A percentile compares a stretch with the other conserved stretches of the same genome.
Evolutionary conservation across 2,329 filamentous ascomycete genomes (phyloP).

Genomic region (Chrysoporthe puriensis): DNA sequence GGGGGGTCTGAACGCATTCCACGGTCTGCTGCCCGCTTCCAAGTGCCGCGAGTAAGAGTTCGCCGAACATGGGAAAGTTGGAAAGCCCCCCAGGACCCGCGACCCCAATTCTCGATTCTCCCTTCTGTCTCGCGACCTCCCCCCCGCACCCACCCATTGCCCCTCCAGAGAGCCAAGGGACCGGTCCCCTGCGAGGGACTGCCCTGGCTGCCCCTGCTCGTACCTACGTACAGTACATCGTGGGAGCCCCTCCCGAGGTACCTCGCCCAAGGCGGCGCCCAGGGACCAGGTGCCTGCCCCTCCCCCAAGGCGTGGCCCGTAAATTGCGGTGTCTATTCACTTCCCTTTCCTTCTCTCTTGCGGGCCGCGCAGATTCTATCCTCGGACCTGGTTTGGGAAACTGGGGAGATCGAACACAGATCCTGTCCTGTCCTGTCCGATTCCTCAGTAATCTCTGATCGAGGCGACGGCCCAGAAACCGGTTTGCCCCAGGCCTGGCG

Average conservation of each 20-base stretch:
- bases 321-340: slow-evolving; percentile 10
- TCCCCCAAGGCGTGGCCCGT: not conserved
- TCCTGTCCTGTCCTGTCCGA: slow-evolving; percentile 1
- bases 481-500: not conserved
- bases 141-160: not conserved
- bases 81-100: not conserved
- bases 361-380: slow-evolving; percentile 7
- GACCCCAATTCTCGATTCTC: slow-evolving; percentile 14
- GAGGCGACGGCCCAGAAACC: slow-evolving; percentile 2
- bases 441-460: slow-evolving; percentile 11
- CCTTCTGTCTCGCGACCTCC: slow-evolving; percentile 12
- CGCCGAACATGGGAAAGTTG: slow-evolving; percentile 16
- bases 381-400: not conserved
- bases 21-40: not conserved
- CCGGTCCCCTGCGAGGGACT: not conserved
- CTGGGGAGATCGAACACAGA: slow-evolving; percentile 8
- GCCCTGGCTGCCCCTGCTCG: not conserved
- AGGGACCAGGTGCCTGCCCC: slow-evolving; percentile 1
- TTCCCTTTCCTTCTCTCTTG: not conserved
- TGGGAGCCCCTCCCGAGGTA: not conserved
- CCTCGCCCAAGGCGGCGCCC: not conserved
- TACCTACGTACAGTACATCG: not conserved
- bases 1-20: not conserved
- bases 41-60: slow-evolving; percentile 4
- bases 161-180: not conserved